phyloP scores from a whole-genome alignment of 129 eudicot genomes.

The Chrysanthemum lavandulifolium region DNA sequence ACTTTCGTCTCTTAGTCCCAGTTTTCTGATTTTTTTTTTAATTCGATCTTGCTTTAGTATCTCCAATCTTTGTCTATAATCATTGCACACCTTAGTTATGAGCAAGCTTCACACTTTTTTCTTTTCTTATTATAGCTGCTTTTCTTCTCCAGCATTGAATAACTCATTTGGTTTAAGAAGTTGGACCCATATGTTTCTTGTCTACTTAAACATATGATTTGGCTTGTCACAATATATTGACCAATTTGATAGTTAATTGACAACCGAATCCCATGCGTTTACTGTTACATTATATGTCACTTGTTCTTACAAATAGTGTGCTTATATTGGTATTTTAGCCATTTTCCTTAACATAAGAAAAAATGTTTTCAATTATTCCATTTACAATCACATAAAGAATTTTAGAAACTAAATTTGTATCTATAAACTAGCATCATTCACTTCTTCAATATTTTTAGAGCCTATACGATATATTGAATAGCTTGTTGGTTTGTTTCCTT shows the following conservation, averaged over 20 bases:
- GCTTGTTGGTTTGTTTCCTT: too few species aligned
- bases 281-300: not conserved
- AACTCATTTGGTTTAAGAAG: not conserved
- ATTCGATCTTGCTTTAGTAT: too few species aligned
- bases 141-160: not conserved
- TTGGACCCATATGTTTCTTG: conserved; percentile 26
- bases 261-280: conserved; percentile 5
- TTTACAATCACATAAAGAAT: too few species aligned
- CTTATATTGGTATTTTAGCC: not conserved
- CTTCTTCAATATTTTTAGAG: too few species aligned
- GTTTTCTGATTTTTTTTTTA: too few species aligned
- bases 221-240: conserved; percentile 13
- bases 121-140: not conserved
- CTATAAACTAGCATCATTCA: too few species aligned
- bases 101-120: not conserved
- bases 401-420: too few species aligned
- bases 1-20: too few species aligned
- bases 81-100: not conserved
- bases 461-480: too few species aligned
- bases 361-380: too few species aligned
- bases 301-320: not conserved
- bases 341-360: too few species aligned
- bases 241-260: conserved; percentile 12
- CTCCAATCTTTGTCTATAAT: not conserved
- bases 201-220: conserved; percentile 14